These are phyloP conservation scores for Aspergillus homomorphus DNA, from an alignment of 495 filamentous ascomycete species.

Conservation along the genomic window DNA sequence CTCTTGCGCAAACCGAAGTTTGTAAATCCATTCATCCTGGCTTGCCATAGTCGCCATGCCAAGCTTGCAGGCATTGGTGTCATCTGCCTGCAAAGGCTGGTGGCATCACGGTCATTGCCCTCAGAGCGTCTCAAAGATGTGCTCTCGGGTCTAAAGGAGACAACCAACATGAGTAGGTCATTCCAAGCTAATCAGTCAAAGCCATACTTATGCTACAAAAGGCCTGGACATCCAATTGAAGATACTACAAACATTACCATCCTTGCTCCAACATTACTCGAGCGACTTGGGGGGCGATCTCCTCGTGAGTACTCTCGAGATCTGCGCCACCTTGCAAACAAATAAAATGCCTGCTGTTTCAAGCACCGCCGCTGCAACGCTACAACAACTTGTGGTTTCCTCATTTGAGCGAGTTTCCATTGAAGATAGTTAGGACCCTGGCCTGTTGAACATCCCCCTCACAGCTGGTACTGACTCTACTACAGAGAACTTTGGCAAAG, in stretches of 20 bases:
- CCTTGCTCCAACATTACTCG: slow-evolving; percentile 86
- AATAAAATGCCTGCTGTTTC: slow-evolving; percentile 90
- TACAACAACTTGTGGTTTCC: slow-evolving; percentile 89
- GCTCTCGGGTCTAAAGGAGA: slow-evolving; percentile 81
- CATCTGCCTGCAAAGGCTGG: slow-evolving; percentile 82
- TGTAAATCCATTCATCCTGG: slow-evolving; percentile 87
- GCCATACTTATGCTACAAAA: slow-evolving; percentile 36
- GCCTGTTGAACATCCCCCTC: slow-evolving; percentile 1
- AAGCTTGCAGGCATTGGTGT: slow-evolving; percentile 85
- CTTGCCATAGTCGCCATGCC: slow-evolving; percentile 82
- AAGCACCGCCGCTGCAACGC: slow-evolving; percentile 88
- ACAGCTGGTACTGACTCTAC: slow-evolving; percentile 51
- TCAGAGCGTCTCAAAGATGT: slow-evolving; percentile 73
- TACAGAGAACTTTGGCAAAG: slow-evolving; percentile 54
- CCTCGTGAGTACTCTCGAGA: slow-evolving; percentile 75
- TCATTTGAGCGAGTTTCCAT: slow-evolving; percentile 85
- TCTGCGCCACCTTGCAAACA: slow-evolving; percentile 84
- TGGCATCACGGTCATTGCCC: slow-evolving; percentile 74
- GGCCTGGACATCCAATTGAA: slow-evolving; percentile 93
- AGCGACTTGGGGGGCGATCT: slow-evolving; percentile 76
- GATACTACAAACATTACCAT: slow-evolving; percentile 90
- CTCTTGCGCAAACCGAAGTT: slow-evolving; percentile 77
- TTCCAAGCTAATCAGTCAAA: neutral
- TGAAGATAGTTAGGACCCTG: slow-evolving; percentile 60
- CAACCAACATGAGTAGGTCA: slow-evolving; percentile 57